Evolutionary conservation across 805 yeast species (phyloP), one percentile per base, ranked within the genome.

Genomic region (Schwanniomyces vanrijiae): DNA sequence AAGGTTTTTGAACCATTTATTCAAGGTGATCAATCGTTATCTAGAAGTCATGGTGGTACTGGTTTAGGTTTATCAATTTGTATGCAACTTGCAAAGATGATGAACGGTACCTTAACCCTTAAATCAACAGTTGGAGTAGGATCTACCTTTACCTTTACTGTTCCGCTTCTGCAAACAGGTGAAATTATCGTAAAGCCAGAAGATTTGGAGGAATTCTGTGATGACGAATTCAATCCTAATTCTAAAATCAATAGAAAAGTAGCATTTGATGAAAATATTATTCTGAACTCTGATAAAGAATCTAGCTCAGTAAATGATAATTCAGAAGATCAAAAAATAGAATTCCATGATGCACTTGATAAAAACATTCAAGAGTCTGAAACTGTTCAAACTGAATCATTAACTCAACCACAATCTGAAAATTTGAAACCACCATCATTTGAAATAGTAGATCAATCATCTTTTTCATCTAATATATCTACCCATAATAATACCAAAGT

Each of bases 1-100:
- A 82, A 86, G 50, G 95, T 92, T 1, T 92, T 92, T 65, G 97
- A 94, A 59, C 97, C 98, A 1, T 92, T 92, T 71, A 90, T 91
- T 16, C 99, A 92, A 69, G 99, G 98, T 44, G 98, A 92, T 60
- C 96, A 90, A 64, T 90, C 97, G 0, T 73, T 90, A 22, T 88
- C 96, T 4, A 77, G 96, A 60, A 88, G 91, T 47, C 85, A 87
- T 60, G 97, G 98, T 48, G 99, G 99, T 55, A 94, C 97, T 0
- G 99, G 98, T 2, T 73, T 92, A 41, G 99, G 99, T 1, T 76
- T 92, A 38, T 77, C 84, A 0, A 92, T 92, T 59, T 94, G 97
- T 67, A 76, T 89, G 49, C 97, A 92, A 65, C 78, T 94, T 49
- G 96, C 97, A 0, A 80, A 78, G 29, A 81, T 91, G 82, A 92